Evolutionary conservation across 75 land plant genomes (phyloP).

Genomic region (Azolla pinnata): DNA sequence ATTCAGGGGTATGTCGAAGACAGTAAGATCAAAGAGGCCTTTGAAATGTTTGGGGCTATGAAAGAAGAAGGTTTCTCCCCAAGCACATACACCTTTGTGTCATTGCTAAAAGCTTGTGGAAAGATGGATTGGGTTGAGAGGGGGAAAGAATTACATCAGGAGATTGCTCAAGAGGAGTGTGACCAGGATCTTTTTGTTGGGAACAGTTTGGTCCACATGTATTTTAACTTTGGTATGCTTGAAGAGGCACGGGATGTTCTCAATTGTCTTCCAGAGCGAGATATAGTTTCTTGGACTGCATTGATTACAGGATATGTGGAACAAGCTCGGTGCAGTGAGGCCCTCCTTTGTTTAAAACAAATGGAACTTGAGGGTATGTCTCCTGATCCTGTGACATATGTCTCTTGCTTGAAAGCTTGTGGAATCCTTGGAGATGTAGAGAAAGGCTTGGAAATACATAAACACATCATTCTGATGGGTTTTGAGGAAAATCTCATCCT

Average conservation of each 20-base stretch:
- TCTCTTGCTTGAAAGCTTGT: conserved; percentile 16
- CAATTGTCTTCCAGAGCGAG: conserved; percentile 32
- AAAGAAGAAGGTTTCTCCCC: background rate
- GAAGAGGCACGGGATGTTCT: conserved; percentile 27
- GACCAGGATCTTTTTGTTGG: background rate
- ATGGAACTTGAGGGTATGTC: conserved; percentile 13
- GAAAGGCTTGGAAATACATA: conserved; percentile 10
- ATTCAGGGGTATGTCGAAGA: conserved; percentile 2
- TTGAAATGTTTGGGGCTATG: background rate
- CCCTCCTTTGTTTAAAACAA: conserved; percentile 2
- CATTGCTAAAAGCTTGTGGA: conserved; percentile 4
- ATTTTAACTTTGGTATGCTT: conserved; percentile 27
- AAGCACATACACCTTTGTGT: background rate
- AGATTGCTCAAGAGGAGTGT: background rate
- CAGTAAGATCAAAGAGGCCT: background rate
- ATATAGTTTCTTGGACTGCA: conserved; percentile 20
- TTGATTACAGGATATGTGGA: conserved; percentile 11
- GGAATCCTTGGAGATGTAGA: background rate
- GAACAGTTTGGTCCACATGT: conserved; percentile 21
- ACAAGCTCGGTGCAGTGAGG: background rate
- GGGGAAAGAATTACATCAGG: background rate
- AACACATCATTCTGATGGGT: conserved; percentile 8
- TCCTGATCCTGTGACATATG: conserved; percentile 13
- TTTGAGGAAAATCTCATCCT: conserved; percentile 8
- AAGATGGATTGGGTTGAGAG: background rate